Conservation (phyloP, 768 basidiomycete genomes). For the Hericium erinaceus region DNA sequence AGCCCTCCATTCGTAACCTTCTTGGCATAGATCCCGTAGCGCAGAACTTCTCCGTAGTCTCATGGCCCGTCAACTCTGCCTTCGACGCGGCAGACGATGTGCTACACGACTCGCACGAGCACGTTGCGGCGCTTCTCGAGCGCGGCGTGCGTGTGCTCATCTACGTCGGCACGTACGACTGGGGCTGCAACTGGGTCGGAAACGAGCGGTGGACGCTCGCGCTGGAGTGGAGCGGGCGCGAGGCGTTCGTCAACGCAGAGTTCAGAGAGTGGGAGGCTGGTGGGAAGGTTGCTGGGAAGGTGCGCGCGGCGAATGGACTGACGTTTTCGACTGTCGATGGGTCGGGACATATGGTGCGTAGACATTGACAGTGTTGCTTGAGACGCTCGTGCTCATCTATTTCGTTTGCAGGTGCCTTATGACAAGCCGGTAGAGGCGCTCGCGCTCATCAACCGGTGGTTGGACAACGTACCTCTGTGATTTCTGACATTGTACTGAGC, state of each 20-base stretch:
- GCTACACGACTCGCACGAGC: conserved; percentile 22
- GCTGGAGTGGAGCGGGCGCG: conserved; percentile 51
- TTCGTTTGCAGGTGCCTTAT: conserved; percentile 40
- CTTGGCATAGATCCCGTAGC: conserved; percentile 55
- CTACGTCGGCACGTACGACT: conserved; percentile 48
- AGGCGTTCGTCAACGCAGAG: conserved; percentile 33
- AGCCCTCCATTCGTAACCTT: conserved; percentile 36
- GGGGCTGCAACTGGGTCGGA: conserved; percentile 53
- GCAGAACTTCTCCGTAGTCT: conserved; percentile 29
- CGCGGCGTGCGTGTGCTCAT: conserved; percentile 41
- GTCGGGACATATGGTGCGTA: conserved; percentile 65
- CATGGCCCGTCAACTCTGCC: conserved; percentile 33
- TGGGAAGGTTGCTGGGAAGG: conserved; percentile 42
- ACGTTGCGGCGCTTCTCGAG: conserved; percentile 46
- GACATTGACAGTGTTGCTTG: background rate
- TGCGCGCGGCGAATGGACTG: conserved; percentile 43
- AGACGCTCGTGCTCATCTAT: background rate
- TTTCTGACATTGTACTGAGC: background rate
- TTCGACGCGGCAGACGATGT: conserved; percentile 40
- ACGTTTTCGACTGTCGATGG: conserved; percentile 54
- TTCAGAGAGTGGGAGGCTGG: conserved; percentile 48
- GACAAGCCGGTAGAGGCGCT: conserved; percentile 52
- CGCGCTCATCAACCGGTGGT: conserved; percentile 40
- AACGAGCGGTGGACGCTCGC: conserved; percentile 52
- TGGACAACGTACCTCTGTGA: conserved; percentile 15